Evolutionary conservation across 2,329 filamentous ascomycete genomes (phyloP), one percentile per base, ranked within the genome.

Genomic region (Waltergamsia citrina): DNA sequence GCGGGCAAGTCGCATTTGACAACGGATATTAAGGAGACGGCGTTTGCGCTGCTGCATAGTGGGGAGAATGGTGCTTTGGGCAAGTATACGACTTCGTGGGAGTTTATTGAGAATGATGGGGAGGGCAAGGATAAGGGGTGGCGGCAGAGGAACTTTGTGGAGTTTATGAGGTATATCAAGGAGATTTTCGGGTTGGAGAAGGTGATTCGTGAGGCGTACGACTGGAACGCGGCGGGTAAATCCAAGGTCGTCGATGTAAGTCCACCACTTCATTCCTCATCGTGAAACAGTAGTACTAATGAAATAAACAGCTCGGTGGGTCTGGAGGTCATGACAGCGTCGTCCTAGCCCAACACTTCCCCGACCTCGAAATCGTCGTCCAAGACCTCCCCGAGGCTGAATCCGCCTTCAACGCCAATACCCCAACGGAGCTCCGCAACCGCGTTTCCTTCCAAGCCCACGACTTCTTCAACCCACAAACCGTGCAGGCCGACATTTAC

Each of bases 401-500:
- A 18, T 40, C 56, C 4, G 52, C 52, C 10, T 60, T 57, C 37
- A 47, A 58, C 14, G 45, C 47, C n/a, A 52, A 53, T 26, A 41
- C 57, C 2, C 58, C 59, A 2, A 44, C 39, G 1, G 49, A 57
- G 6, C 45, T 62, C 10, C 45, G 43, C 27, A 39, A 35, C 17
- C 52, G 59, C 7, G 49, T 64, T 10, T 45, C 41, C 6, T 63
- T 62, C 41, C 39, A 50, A 23, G 47, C 48, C 9, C 59, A 62
- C 41, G 50, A 57, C 43, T 57, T 63, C 41, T 61, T 62, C 49
- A 38, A 50, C 26, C 55, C 56, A 2, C 60, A 63, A 41, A 42
- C 52, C 2, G 46, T 56, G 5, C 37, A 50, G 14, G 69, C 63
- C 8, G 66, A 69, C 36, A 52, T 70, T 32, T 74, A 69, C 51